These are phyloP conservation scores for Fusarium armeniacum DNA, from an alignment of 2,329 filamentous ascomycete genomes.

Conservation along the genomic window DNA sequence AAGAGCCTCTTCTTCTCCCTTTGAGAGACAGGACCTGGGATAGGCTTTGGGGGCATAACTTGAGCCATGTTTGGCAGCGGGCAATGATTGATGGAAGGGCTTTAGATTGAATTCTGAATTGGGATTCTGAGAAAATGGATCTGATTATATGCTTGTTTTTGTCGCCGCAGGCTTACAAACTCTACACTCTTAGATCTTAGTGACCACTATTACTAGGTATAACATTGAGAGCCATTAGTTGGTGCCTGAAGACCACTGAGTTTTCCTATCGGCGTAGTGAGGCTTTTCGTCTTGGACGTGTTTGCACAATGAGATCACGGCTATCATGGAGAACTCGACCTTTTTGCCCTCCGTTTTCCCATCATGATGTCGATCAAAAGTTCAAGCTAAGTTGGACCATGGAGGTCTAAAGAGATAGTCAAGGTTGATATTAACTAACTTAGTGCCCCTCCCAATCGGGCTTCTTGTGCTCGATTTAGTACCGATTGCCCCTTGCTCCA, in stretches of 20 bases:
- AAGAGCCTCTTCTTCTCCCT: neutral
- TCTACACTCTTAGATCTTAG: neutral
- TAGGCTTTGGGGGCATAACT: constrained; percentile 2
- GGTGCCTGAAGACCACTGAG: constrained; percentile 14
- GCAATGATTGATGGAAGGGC: neutral
- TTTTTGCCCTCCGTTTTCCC: neutral
- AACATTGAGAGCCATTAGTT: neutral
- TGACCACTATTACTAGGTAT: neutral
- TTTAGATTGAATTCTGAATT: neutral
- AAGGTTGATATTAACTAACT: neutral
- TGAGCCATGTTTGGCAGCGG: constrained; percentile 17
- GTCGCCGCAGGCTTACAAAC: neutral
- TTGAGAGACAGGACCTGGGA: neutral
- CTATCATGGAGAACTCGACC: neutral
- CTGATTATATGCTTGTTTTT: constrained; percentile 21
- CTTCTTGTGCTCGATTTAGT: neutral
- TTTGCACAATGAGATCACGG: constrained; percentile 24
- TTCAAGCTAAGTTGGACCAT: neutral
- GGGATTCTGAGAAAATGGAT: constrained; percentile 1
- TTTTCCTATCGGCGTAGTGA: neutral
- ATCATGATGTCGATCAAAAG: constrained; percentile 2
- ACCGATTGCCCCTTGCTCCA: constrained; percentile 13
- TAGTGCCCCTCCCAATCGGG: neutral
- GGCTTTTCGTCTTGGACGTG: neutral
- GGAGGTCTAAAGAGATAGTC: neutral